phyloP scores from a whole-genome alignment of 768 basidiomycete species.

The Gyrodon lividus region DNA sequence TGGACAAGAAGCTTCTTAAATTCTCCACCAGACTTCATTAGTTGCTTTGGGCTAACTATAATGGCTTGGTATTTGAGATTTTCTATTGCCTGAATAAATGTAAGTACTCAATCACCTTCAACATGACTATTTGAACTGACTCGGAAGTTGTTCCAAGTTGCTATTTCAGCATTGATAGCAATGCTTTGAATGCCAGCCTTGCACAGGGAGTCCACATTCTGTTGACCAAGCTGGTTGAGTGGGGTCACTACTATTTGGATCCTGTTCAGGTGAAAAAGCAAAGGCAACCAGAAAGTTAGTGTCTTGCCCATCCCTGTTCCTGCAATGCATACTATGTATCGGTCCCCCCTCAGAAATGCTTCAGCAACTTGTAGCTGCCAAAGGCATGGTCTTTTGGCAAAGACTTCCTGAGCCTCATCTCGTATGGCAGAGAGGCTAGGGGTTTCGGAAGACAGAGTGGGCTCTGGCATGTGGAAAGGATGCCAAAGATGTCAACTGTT shows the following conservation, averaged over 20 bases:
- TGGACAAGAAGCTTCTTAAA: slow-evolving; percentile 11
- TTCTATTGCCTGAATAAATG: not conserved
- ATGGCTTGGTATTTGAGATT: not conserved
- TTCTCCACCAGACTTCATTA: slow-evolving; percentile 9
- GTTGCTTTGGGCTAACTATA: slow-evolving; percentile 9
- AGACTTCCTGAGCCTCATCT: no score
- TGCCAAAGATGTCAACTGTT: no score
- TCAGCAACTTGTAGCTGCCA: no score
- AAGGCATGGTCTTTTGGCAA: no score
- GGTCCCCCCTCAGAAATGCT: no score
- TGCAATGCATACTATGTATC: no score
- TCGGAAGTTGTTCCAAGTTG: not conserved
- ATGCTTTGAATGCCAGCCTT: not conserved
- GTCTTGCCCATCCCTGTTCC: slow-evolving; percentile 7
- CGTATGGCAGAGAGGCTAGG: no score
- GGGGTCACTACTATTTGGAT: slow-evolving; percentile 9
- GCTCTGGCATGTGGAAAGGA: no score
- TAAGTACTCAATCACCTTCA: not conserved
- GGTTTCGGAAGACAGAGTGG: no score
- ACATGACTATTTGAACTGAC: not conserved
- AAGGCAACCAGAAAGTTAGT: slow-evolving; percentile 2
- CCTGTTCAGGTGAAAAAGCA: not conserved
- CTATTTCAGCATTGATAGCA: not conserved
- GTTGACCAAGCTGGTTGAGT: not conserved
- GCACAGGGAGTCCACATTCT: not conserved